Evolutionary conservation across 495 filamentous ascomycete species (phyloP).

Genomic region (Chaetomidium leptoderma): DNA sequence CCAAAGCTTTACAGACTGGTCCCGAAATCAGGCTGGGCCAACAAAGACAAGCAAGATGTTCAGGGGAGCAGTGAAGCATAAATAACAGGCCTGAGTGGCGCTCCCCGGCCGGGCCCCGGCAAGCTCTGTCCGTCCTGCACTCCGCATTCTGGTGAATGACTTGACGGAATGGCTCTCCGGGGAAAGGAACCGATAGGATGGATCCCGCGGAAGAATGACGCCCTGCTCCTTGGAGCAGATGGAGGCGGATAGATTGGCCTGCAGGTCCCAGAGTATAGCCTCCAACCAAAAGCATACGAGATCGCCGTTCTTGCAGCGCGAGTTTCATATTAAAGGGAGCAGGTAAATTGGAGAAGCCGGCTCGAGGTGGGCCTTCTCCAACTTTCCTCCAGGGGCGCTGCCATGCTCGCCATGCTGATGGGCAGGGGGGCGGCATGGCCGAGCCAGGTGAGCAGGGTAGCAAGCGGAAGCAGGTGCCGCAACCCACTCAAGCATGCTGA

Average conservation of each 20-base stretch:
- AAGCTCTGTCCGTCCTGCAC: slow-evolving; percentile 3
- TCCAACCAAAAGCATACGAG: slow-evolving; percentile 24
- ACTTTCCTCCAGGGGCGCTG: slow-evolving; percentile 12
- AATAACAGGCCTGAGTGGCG: slow-evolving; percentile 16
- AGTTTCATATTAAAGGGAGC: slow-evolving; percentile 28
- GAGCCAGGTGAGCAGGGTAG: slow-evolving; percentile 7
- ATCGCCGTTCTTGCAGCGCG: slow-evolving; percentile 26
- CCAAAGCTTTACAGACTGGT: slow-evolving; percentile 16
- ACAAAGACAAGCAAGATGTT: slow-evolving; percentile 15
- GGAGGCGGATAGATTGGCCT: slow-evolving; percentile 28
- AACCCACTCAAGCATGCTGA: not conserved
- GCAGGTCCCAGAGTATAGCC: slow-evolving; percentile 30
- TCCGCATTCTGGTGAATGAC: slow-evolving; percentile 27
- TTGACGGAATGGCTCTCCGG: slow-evolving; percentile 27
- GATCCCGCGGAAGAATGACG: slow-evolving; percentile 28
- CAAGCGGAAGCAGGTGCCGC: slow-evolving; percentile 18
- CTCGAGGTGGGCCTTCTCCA: slow-evolving; percentile 22
- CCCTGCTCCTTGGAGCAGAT: slow-evolving; percentile 18
- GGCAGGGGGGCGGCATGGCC: slow-evolving; percentile 8
- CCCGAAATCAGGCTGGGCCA: slow-evolving; percentile 19
- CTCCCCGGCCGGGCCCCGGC: slow-evolving; percentile 1
- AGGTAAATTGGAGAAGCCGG: slow-evolving; percentile 28
- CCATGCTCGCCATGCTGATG: slow-evolving; percentile 6
- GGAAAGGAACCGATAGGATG: slow-evolving; percentile 31
- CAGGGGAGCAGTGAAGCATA: slow-evolving; percentile 9